A percentile compares a stretch with the other conserved stretches of the same genome.
Evolutionary conservation across 139 green algal species (phyloP).

Genomic region (Coelastrella sp.): DNA sequence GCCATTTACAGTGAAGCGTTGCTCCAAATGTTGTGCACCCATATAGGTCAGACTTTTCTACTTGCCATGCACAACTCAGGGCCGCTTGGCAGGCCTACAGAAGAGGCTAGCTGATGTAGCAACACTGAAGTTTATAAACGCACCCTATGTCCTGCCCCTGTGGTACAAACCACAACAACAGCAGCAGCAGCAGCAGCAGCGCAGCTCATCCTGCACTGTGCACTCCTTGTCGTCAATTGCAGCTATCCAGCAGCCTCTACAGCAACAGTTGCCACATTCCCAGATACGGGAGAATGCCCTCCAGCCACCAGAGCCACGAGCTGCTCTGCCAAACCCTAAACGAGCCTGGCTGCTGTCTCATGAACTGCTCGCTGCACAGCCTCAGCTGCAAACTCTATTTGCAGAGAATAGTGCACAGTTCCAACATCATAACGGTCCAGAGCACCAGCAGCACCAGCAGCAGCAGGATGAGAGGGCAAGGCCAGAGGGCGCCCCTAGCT

Average conservation of each 20-base stretch:
- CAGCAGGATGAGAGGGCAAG: neutral
- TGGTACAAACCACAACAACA: conserved; percentile 26
- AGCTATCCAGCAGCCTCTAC: neutral
- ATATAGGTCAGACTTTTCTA: neutral
- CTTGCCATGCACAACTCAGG: conserved; percentile 45
- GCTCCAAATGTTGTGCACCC: neutral
- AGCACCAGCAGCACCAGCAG: too few species aligned
- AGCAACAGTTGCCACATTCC: neutral
- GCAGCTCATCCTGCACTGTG: neutral
- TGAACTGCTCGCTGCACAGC: conserved; percentile 44
- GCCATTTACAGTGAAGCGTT: too few species aligned
- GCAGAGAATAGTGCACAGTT: too few species aligned
- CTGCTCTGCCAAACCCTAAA: conserved; percentile 29
- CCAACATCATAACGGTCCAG: neutral
- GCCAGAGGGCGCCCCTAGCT: neutral
- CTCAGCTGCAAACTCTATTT: neutral
- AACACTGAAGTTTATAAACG: conserved; percentile 87
- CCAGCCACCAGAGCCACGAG: neutral
- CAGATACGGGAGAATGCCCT: neutral
- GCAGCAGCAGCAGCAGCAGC: neutral
- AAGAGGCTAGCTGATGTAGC: conserved; percentile 71
- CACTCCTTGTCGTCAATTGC: too few species aligned
- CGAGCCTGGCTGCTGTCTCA: conserved; percentile 61
- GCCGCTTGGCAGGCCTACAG: conserved; percentile 68
- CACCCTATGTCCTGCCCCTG: conserved; percentile 80